phyloP scores from a whole-genome alignment of 106 monocot genomes.

The Phalaenopsis equestris region DNA sequence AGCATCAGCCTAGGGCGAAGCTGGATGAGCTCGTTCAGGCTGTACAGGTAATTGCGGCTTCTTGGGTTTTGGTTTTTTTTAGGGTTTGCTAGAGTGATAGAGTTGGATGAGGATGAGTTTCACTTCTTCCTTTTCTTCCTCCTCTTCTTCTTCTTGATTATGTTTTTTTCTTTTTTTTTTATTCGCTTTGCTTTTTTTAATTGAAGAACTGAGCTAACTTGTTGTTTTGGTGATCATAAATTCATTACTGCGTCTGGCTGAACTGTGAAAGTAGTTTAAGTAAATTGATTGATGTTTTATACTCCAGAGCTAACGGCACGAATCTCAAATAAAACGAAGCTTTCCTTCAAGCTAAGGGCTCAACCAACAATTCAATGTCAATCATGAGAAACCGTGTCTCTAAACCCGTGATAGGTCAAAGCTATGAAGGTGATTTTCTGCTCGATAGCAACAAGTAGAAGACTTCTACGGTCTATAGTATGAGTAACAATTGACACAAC shows the following conservation, averaged over 20 bases:
- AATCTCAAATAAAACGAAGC: no score
- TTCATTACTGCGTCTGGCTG: neutral
- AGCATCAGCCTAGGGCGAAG: slow-evolving; percentile 25
- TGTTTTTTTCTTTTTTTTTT: neutral
- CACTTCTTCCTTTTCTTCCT: neutral
- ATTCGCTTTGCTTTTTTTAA: neutral
- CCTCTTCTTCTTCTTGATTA: neutral
- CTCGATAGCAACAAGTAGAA: no score
- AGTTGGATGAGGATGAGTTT: neutral
- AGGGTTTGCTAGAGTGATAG: neutral
- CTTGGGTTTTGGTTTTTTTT: neutral
- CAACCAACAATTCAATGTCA: no score
- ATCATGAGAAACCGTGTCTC: no score
- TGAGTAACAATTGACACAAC: no score
- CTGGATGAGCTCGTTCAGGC: slow-evolving; percentile 48
- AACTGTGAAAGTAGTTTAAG: neutral
- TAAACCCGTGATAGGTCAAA: no score
- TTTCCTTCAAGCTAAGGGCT: no score
- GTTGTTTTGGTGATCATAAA: neutral
- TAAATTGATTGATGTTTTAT: no score
- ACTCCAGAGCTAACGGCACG: no score
- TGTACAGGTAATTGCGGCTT: slow-evolving; percentile 24
- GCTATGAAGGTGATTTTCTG: no score
- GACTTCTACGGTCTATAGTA: no score
- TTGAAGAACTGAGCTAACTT: neutral